Base-by-base conservation (phyloP, 1,284 basidiomycete genomes). In the Puccinia hordei region DNA sequence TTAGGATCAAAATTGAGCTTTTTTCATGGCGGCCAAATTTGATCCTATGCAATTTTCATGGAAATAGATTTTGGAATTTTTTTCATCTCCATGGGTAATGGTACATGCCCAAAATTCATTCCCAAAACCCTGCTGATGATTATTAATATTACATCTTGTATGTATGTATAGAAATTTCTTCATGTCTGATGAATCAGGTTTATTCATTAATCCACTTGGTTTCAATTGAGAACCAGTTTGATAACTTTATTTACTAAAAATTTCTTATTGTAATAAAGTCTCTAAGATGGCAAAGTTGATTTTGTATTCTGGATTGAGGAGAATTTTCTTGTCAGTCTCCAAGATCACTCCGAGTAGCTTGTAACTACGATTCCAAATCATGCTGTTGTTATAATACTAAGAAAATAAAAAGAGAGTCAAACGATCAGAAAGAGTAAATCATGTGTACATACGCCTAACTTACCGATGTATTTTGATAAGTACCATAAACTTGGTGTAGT, bases 241-340 rank as follows among this genome's bases (percentile, higher is more conserved):
- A 41, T 41, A 12, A 41, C 38, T 41, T 6, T 41, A 41, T 6
- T 41, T 12, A n/a, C n/a, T n/a, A n/a, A n/a, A n/a, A 41, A 41
- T 4, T 41, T 41, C 12, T 41, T 41, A 12, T 41, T 41, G 30
- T 68, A 69, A 49, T 13, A 69, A 44, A 9, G 41, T 44, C n/a
- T 69, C 66, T 15, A 69, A 69, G 46, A 69, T n/a, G 19, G 44
- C 66, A 19, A 69, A 27, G 22, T 69, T 69, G 35, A 69, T 69
- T 27, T 46, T 69, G 27, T 27, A 19, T 33, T 49, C 24, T 17
- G 66, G 66, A 49, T 69, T 49, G 41, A 49, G 66, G 12, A 41
- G 66, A 19, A 46, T 69, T 5, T 27, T 30, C 19, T 49, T 69
- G 19, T 69, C 66, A 17, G 66, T 69, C 66, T 69, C 66, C 41